Evolutionary conservation across 106 monocot genomes (phyloP), one percentile per base, ranked within the genome.

Genomic region (Alisma plantagoaquatica): DNA sequence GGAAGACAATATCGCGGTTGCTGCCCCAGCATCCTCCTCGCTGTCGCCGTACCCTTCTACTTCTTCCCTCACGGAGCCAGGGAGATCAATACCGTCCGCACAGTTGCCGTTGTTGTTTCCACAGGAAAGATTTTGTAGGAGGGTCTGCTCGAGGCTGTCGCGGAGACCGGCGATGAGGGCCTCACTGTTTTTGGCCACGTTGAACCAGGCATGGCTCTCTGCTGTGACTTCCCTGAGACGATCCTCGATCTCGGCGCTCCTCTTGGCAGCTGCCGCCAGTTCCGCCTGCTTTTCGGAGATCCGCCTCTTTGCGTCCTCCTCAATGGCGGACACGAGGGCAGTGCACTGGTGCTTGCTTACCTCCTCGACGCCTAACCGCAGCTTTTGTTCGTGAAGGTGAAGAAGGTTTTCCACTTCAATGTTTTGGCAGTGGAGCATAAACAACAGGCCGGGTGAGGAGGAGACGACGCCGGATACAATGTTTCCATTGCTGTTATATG

Each of bases 131-230:
- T 55, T 53, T 6, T 41, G 51, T 1, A 53, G 43, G 5, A 75
- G 31, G 19, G 32, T 68, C 17, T 59, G 68, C 43, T 75, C 68
- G 9, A 75, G 74, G 9, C 18, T 46, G 3, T 44, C 10, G 2
- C 57, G 27, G 41, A 75, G 62, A 38, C 27, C 44, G 24, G 63
- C 29, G 27, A 62, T 68, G 12, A 63, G 12, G 23, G 62, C 50
- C 33, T 75, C 74, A 63, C 50, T 63, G 56, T 69, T 73, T 23
- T 24, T 56, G 0, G 78, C 78, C 20, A 63, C 58, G 53, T 47
- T 48, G 59, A 73, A 66, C 72, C 78, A 78, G 44, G 69, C 53
- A 46, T 73, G 68, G 42, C 56, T 73, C 68, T 78, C 68, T 4
- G 68, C 59, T 0, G 49, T 9, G 15, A 60, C 27, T 47, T 64